Percentiles rank a stretch among this genome's conserved stretches.
Evolutionary conservation across 305 asterid genomes (phyloP).

Genomic region (Withania somnifera): DNA sequence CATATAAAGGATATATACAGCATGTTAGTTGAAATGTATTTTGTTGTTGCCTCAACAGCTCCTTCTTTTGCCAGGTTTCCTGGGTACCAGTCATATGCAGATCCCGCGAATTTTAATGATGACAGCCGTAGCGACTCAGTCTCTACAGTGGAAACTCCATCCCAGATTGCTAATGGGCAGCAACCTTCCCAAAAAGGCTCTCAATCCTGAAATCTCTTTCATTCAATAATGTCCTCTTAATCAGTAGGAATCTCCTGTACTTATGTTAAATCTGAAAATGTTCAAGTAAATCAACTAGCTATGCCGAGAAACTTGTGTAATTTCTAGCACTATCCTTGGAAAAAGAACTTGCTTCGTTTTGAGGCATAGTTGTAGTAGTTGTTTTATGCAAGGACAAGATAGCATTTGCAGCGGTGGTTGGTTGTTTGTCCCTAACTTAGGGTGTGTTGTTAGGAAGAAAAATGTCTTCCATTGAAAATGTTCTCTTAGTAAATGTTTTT

Average conservation of each 20-base stretch:
- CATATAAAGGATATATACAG: background rate
- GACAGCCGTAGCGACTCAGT: background rate
- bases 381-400: background rate
- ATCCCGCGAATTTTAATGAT: constrained; percentile 9
- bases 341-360: background rate
- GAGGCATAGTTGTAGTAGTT: background rate
- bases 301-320: background rate
- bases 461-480: background rate
- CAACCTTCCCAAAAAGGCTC: background rate
- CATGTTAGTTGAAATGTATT: background rate
- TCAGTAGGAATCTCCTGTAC: background rate
- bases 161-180: constrained; percentile 1
- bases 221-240: background rate
- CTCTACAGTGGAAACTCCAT: constrained; percentile 6
- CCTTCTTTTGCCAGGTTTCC: background rate
- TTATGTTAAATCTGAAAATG: background rate
- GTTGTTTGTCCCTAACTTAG: background rate
- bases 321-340: background rate
- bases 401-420: background rate
- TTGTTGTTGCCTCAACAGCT: background rate
- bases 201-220: background rate
- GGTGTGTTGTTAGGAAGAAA: background rate
- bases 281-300: background rate
- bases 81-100: constrained; percentile 9
- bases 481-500: background rate